Evolutionary conservation across 306 rosid genomes (phyloP).

Genomic region (Herpetospermum pedunculosum): DNA sequence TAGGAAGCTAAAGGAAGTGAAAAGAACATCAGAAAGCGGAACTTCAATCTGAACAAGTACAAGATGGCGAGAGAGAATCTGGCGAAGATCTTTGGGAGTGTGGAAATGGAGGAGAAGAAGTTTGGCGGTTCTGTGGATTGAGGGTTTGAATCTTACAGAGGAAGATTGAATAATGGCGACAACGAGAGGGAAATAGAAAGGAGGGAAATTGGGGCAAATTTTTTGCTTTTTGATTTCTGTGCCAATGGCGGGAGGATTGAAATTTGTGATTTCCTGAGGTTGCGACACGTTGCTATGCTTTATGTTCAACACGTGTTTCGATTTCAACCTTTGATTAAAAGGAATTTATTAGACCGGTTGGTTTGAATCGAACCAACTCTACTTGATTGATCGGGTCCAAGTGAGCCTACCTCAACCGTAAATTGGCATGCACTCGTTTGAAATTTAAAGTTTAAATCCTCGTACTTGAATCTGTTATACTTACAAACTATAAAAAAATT

Average conservation of each 20-base stretch:
- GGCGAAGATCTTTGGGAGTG: neutral
- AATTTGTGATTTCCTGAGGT: neutral
- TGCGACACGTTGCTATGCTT: slow-evolving; percentile 11
- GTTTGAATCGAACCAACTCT: no score
- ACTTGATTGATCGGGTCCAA: no score
- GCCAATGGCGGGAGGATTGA: slow-evolving; percentile 22
- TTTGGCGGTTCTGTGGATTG: neutral
- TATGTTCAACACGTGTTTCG: neutral
- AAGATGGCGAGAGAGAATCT: neutral
- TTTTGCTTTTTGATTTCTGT: neutral
- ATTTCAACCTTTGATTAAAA: neutral
- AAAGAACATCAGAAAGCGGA: neutral
- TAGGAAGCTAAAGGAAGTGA: neutral
- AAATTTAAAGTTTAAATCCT: no score
- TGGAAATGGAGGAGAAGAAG: neutral
- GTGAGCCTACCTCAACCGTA: no score
- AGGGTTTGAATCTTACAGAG: slow-evolving; percentile 14
- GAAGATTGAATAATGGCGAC: slow-evolving; percentile 20
- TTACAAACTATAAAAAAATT: no score
- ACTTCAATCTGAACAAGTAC: neutral
- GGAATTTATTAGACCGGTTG: neutral
- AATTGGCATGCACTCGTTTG: no score
- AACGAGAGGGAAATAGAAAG: no score
- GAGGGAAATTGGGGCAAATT: slow-evolving; percentile 22
- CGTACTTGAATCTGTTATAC: no score